phyloP scores from a whole-genome alignment of 192 early-diverging fungal species.

The Coemansia pectinata region DNA sequence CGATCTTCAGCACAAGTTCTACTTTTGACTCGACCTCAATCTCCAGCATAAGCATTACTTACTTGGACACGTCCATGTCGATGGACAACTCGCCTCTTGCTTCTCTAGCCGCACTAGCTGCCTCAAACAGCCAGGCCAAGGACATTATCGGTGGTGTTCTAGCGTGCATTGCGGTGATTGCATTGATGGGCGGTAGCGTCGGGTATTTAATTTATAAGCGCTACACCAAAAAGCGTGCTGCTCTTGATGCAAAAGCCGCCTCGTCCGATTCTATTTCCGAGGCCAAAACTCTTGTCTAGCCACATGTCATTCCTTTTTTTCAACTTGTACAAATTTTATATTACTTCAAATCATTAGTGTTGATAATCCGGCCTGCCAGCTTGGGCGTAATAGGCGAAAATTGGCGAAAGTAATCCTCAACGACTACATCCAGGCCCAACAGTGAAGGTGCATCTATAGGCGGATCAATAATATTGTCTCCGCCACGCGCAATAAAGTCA shows the following conservation, averaged over 20 bases:
- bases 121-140: background rate
- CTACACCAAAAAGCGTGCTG: background rate
- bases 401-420: slow-evolving; percentile 48
- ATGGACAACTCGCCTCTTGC: background rate
- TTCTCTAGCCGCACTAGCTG: background rate
- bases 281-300: slow-evolving; percentile 1
- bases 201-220: background rate
- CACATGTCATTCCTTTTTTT: background rate
- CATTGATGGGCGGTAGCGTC: background rate
- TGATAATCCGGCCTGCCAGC: background rate
- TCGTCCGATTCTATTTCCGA: background rate
- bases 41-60: background rate
- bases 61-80: background rate
- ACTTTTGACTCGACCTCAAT: background rate
- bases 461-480: slow-evolving; percentile 59
- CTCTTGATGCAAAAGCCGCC: background rate
- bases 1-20: background rate
- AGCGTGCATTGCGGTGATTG: background rate
- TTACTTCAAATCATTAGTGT: background rate
- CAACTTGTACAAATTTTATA: background rate
- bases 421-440: slow-evolving; percentile 10
- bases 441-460: slow-evolving; percentile 19
- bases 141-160: background rate
- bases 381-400: slow-evolving; percentile 15
- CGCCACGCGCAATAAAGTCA: slow-evolving; percentile 62